phyloP scores from a whole-genome alignment of 345 rosid species.

The Salix arbutifolia region DNA sequence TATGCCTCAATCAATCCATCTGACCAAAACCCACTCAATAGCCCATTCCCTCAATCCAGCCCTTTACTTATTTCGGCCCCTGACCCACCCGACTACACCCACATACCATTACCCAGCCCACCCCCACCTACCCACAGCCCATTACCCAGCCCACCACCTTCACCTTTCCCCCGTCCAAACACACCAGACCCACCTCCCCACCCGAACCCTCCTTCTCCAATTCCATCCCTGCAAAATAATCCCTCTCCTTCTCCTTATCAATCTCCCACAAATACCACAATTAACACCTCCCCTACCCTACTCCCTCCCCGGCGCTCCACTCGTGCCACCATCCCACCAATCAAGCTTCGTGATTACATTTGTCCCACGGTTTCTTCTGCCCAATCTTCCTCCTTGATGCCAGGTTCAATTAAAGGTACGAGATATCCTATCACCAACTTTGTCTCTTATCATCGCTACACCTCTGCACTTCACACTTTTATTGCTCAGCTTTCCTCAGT shows the following conservation, averaged over 20 bases:
- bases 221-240: background rate
- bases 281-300: background rate
- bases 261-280: no score
- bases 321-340: background rate
- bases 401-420: conserved; percentile 2
- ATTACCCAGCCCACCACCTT: no score
- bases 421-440: background rate
- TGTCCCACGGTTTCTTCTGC: background rate
- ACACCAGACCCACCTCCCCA: no score
- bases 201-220: no score
- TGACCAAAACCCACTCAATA: no score
- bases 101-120: no score
- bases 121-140: no score
- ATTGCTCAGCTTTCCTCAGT: background rate
- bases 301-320: background rate
- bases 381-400: background rate
- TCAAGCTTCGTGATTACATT: background rate
- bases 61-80: background rate
- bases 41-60: background rate
- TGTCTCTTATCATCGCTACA: background rate
- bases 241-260: no score
- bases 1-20: background rate
- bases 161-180: background rate
- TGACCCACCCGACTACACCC: no score
- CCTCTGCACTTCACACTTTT: background rate